Evolutionary conservation across 2,329 filamentous ascomycete species (phyloP).

Genomic region (Gaeumannomyces tritici): DNA sequence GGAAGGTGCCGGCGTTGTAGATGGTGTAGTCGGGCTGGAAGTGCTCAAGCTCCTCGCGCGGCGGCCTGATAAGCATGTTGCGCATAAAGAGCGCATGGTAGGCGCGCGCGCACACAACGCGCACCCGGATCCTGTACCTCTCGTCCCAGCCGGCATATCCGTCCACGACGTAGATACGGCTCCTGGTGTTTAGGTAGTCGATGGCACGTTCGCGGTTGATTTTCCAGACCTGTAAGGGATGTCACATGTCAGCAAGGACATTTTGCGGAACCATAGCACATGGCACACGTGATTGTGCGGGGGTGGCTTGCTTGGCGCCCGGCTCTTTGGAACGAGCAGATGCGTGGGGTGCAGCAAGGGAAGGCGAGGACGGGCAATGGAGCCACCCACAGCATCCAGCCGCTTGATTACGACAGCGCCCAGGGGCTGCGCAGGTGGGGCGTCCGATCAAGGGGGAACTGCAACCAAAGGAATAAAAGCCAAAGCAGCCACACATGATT

Average conservation of each 20-base stretch:
- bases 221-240: conserved; percentile 72
- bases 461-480: neutral
- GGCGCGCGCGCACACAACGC: conserved; percentile 95
- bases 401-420: conserved; percentile 8
- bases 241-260: conserved; percentile 1
- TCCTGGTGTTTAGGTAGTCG: conserved; percentile 98
- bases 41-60: conserved; percentile 82
- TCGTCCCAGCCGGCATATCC: conserved; percentile 97
- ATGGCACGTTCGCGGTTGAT: conserved; percentile 98
- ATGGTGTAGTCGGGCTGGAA: conserved; percentile 99
- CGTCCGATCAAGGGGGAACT: neutral
- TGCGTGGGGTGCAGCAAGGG: neutral
- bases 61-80: conserved; percentile 98
- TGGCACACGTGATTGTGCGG: neutral
- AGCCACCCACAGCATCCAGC: neutral
- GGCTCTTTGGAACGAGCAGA: neutral
- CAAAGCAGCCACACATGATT: neutral
- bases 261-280: neutral
- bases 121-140: conserved; percentile 94
- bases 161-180: conserved; percentile 97
- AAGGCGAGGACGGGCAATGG: conserved; percentile 4
- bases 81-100: conserved; percentile 99
- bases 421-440: conserved; percentile 4
- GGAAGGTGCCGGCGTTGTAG: conserved; percentile 98
- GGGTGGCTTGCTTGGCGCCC: neutral